A percentile compares a stretch with the other conserved stretches of the same genome.
Conservation (phyloP, 495 filamentous ascomycete genomes). For the Copromyces sp. region DNA sequence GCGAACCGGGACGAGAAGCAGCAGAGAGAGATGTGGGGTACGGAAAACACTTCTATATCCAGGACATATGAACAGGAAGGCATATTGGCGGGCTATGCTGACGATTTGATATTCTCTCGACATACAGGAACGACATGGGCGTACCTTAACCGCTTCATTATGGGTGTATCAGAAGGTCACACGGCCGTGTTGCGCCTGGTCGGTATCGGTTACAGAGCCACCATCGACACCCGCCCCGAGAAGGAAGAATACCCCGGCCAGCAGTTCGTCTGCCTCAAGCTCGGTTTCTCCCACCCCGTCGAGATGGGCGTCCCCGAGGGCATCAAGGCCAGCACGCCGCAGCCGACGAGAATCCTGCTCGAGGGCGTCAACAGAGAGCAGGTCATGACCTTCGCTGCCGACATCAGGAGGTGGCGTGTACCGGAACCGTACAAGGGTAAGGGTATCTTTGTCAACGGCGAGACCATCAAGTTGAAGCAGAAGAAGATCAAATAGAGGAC, state of each 20-base stretch:
- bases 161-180: slow-evolving; percentile 93
- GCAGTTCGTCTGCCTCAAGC: slow-evolving; percentile 81
- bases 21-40: slow-evolving; percentile 98
- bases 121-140: slow-evolving; percentile 74
- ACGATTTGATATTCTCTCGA: not conserved
- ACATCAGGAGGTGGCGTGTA: slow-evolving; percentile 75
- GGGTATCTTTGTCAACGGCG: slow-evolving; percentile 94
- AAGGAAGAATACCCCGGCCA: slow-evolving; percentile 65
- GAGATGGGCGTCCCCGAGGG: slow-evolving; percentile 75
- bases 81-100: not conserved
- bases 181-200: slow-evolving; percentile 84
- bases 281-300: slow-evolving; percentile 91
- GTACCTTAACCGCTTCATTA: slow-evolving; percentile 79
- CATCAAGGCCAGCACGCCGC: slow-evolving; percentile 77
- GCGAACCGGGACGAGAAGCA: slow-evolving; percentile 50
- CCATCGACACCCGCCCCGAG: slow-evolving; percentile 70
- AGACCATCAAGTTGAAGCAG: slow-evolving; percentile 94
- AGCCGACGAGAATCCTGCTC: slow-evolving; percentile 87
- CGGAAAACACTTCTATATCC: slow-evolving; percentile 18
- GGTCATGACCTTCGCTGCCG: slow-evolving; percentile 82
- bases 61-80: too few species aligned
- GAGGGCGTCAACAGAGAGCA: slow-evolving; percentile 78
- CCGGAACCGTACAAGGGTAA: slow-evolving; percentile 99
- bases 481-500: slow-evolving; percentile 92
- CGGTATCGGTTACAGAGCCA: slow-evolving; percentile 93